Evolutionary conservation across 2,329 filamentous ascomycete species (phyloP), one percentile per base, ranked within the genome.

Genomic region (Ophiostoma perfectum): DNA sequence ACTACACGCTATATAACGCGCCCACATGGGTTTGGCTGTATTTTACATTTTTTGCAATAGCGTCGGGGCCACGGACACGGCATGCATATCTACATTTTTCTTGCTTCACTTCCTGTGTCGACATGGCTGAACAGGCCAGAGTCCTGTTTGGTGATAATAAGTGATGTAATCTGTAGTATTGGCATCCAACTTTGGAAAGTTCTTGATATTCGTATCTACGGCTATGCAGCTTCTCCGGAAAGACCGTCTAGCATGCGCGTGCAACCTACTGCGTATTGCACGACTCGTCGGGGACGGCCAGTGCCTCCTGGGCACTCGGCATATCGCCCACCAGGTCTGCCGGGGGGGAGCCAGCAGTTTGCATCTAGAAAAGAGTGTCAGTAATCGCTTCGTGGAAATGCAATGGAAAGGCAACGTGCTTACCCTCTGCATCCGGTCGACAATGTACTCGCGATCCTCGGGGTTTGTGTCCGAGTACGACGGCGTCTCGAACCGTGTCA

Each of bases 371-470:
- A 27, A 18, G 49, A 27, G 27, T 62, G 60, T 63, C 18, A 63
- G 60, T 14, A 18, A 39, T 16, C 4, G 9, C 16, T 2, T 41
- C 11, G 3, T 2, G 27, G 55, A 4, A 3, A 38, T 36, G 6
- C 27, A 1, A 39, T 27, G 27, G 12, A 36, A 3, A 12, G 4
- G 9, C 8, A 9, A 52, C 6, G 42, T 18, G 67, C 84, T 77
- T 78, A 97, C 94, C 88, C 94, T 94, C 78, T 98, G 94, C 95
- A 99, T 99, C 77, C 90, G 89, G 75, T 97, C 93, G 72, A 97
- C 94, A 74, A 99, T 95, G 78, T 93, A 97, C 76, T 96, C 92
- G 71, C 93, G 84, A 78, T 96, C 92, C 63, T 86, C 83, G 14
- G 90, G 80, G 76, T 96, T 94, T 12, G 90, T 86, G 80, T 99